Conservation (phyloP, 2,329 filamentous ascomycete genomes). For the Mariannaea elegans region DNA sequence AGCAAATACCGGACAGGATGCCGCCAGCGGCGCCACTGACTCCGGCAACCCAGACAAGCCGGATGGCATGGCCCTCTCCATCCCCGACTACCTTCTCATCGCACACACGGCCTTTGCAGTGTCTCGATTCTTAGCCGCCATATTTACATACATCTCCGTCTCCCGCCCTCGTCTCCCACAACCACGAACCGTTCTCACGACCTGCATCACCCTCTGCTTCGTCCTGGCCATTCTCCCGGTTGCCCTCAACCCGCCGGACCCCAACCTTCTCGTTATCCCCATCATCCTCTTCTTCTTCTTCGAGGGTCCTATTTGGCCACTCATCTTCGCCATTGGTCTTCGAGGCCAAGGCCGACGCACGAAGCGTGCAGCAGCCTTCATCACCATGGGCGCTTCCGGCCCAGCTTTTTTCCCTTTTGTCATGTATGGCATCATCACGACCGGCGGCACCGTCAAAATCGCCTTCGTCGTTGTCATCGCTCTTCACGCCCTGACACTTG, state of each 20-base stretch:
- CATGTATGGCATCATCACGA: constrained; percentile 71
- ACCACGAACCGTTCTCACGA: constrained; percentile 74
- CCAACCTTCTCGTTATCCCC: constrained; percentile 65
- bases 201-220: constrained; percentile 68
- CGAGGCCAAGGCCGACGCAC: constrained; percentile 82
- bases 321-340: constrained; percentile 82
- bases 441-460: constrained; percentile 67
- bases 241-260: constrained; percentile 53
- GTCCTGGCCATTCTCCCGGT: constrained; percentile 62
- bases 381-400: constrained; percentile 79
- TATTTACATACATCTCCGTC: constrained; percentile 67
- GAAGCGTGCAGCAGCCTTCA: constrained; percentile 79
- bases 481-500: constrained; percentile 55
- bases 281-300: constrained; percentile 79
- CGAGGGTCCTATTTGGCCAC: constrained; percentile 83
- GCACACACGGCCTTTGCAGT: constrained; percentile 78
- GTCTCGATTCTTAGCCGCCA: constrained; percentile 75
- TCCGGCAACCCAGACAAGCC: constrained; percentile 47
- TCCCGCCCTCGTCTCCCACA: constrained; percentile 62
- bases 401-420: constrained; percentile 80
- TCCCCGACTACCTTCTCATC: constrained; percentile 74
- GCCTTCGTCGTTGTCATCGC: constrained; percentile 71
- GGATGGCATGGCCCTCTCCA: constrained; percentile 60
- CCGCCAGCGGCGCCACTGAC: constrained; percentile 33
- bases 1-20: constrained; percentile 30